phyloP scores from a whole-genome alignment of 495 filamentous ascomycete species.

The Talaromyces borbonicus region DNA sequence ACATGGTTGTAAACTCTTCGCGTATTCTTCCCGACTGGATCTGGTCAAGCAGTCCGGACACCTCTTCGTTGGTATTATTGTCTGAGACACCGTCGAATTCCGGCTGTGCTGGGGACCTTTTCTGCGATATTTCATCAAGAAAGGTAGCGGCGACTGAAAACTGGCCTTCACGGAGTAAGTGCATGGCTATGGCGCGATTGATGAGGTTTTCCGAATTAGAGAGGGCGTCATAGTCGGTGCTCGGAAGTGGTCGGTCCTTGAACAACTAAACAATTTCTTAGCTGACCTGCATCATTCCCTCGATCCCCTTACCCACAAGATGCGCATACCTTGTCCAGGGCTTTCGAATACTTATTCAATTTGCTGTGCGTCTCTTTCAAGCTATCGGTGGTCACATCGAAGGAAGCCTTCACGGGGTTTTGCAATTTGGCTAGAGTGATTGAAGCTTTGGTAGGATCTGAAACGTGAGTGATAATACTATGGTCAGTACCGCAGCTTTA shows the following conservation, averaged over 20 bases:
- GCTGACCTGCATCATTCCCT: neutral
- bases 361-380: conserved; percentile 70
- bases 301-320: neutral
- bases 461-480: conserved; percentile 9
- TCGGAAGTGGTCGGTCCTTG: conserved; percentile 64
- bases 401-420: conserved; percentile 64
- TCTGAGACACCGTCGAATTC: conserved; percentile 8
- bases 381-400: conserved; percentile 68
- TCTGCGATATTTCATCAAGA: conserved; percentile 47
- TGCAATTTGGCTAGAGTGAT: conserved; percentile 74
- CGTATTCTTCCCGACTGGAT: conserved; percentile 60
- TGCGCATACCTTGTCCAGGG: conserved; percentile 61
- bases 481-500: neutral
- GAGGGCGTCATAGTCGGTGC: conserved; percentile 72
- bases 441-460: conserved; percentile 60
- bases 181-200: conserved; percentile 92
- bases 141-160: conserved; percentile 81
- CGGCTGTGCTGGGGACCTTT: conserved; percentile 19
- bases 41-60: conserved; percentile 30
- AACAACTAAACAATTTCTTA: conserved; percentile 46
- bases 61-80: conserved; percentile 10
- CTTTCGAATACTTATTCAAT: conserved; percentile 71
- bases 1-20: conserved; percentile 77
- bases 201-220: conserved; percentile 64
- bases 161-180: conserved; percentile 87